Conservation (phyloP, 2,329 filamentous ascomycete genomes). For the Acephala macrosclerotiorum region DNA sequence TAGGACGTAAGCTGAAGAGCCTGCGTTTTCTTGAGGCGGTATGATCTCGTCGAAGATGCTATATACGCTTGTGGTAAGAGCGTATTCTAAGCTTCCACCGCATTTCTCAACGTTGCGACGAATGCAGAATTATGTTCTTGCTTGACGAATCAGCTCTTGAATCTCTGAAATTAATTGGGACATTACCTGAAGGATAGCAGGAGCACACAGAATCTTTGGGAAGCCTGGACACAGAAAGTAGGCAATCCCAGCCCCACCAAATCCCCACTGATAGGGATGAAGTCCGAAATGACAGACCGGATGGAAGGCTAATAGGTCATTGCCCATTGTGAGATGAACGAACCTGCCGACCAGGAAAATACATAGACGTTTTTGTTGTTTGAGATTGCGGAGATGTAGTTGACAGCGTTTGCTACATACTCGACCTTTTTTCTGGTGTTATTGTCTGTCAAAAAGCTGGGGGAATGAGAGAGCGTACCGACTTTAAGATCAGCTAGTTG, state of each 20-base stretch:
- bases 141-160: conserved; percentile 35
- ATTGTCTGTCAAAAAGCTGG: neutral
- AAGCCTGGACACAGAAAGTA: conserved; percentile 43
- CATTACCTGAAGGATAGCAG: conserved; percentile 30
- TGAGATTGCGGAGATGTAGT: conserved; percentile 57
- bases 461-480: neutral
- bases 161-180: neutral
- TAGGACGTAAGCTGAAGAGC: conserved; percentile 52
- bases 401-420: conserved; percentile 63
- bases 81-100: conserved; percentile 59
- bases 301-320: conserved; percentile 62
- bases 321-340: conserved; percentile 58
- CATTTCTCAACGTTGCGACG: conserved; percentile 49
- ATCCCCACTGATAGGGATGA: conserved; percentile 58
- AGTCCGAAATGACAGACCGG: conserved; percentile 51
- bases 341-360: conserved; percentile 54
- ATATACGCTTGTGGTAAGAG: conserved; percentile 61
- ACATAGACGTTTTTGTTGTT: conserved; percentile 49
- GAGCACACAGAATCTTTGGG: conserved; percentile 13
- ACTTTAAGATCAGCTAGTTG: conserved; percentile 56
- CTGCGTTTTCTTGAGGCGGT: conserved; percentile 53
- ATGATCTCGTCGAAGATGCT: conserved; percentile 58
- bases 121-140: conserved; percentile 54
- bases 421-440: conserved; percentile 51
- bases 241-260: conserved; percentile 54